Evolutionary conservation across 2,329 filamentous ascomycete genomes (phyloP).

Genomic region (Aspergillus ibericus): DNA sequence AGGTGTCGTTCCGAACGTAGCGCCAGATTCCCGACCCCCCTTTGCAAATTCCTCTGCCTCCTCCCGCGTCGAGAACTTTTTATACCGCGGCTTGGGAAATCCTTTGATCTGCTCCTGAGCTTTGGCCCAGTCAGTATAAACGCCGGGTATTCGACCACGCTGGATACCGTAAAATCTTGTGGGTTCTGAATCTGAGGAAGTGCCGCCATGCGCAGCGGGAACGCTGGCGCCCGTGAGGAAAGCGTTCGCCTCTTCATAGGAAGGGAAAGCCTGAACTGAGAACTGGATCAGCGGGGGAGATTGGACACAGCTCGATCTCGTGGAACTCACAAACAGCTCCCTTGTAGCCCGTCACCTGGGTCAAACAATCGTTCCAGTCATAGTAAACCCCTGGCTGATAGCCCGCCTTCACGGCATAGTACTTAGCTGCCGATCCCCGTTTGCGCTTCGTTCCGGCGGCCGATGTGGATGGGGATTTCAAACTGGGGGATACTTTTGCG

Average conservation of each 20-base stretch:
- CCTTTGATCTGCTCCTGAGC: slow-evolving; percentile 73
- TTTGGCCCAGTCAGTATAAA: slow-evolving; percentile 67
- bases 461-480: slow-evolving; percentile 28
- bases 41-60: slow-evolving; percentile 78
- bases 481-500: slow-evolving; percentile 26
- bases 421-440: slow-evolving; percentile 53
- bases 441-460: slow-evolving; percentile 58
- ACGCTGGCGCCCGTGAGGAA: slow-evolving; percentile 67
- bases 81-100: slow-evolving; percentile 67
- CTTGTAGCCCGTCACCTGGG: slow-evolving; percentile 62
- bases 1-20: slow-evolving; percentile 29
- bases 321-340: slow-evolving; percentile 66
- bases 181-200: slow-evolving; percentile 37
- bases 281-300: not conserved
- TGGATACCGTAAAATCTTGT: slow-evolving; percentile 63
- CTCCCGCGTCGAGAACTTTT: slow-evolving; percentile 64
- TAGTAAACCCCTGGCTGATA: slow-evolving; percentile 63
- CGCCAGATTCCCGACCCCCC: slow-evolving; percentile 35
- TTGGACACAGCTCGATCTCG: not conserved
- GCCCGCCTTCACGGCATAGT: slow-evolving; percentile 64
- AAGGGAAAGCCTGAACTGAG: slow-evolving; percentile 76
- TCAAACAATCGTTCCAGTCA: slow-evolving; percentile 62
- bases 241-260: slow-evolving; percentile 71
- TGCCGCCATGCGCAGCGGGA: slow-evolving; percentile 32
- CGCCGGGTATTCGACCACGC: slow-evolving; percentile 58